These are phyloP conservation scores for Rhizopus microsporus DNA, from an alignment of 371 early-diverging fungal genomes.

Conservation along the genomic window DNA sequence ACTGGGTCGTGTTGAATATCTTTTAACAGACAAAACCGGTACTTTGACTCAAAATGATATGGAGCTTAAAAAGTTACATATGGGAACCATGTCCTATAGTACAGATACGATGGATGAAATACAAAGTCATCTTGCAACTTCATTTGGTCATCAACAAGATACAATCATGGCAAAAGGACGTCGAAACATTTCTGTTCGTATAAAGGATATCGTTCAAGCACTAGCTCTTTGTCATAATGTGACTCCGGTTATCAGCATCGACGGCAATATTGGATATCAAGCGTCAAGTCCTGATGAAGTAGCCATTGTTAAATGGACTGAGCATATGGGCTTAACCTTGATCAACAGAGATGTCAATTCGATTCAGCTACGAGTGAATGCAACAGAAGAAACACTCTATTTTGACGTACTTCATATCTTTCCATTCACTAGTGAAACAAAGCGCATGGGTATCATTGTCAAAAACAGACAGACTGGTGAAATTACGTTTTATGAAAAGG, in stretches of 20 bases:
- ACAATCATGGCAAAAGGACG: constrained; percentile 28
- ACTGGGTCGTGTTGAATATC: constrained; percentile 95
- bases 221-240: constrained; percentile 95
- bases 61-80: constrained; percentile 97
- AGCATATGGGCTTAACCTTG: constrained; percentile 86
- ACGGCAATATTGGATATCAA: constrained; percentile 78
- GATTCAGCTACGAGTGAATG: constrained; percentile 68
- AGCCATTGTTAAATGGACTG: constrained; percentile 98
- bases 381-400: constrained; percentile 46
- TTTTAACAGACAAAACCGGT: constrained; percentile 99
- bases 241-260: constrained; percentile 59
- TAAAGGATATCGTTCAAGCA: constrained; percentile 84
- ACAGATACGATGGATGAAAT: constrained; percentile 91
- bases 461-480: constrained; percentile 67
- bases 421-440: constrained; percentile 97
- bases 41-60: constrained; percentile 99
- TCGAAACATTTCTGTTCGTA: constrained; percentile 75
- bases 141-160: constrained; percentile 47
- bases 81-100: constrained; percentile 96
- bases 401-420: constrained; percentile 93
- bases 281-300: constrained; percentile 99
- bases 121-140: constrained; percentile 60
- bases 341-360: constrained; percentile 72
- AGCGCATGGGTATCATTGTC: constrained; percentile 99
- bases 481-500: constrained; percentile 92